phyloP scores from a whole-genome alignment of 2,329 filamentous ascomycete genomes.

The Nannizzia gypsea region DNA sequence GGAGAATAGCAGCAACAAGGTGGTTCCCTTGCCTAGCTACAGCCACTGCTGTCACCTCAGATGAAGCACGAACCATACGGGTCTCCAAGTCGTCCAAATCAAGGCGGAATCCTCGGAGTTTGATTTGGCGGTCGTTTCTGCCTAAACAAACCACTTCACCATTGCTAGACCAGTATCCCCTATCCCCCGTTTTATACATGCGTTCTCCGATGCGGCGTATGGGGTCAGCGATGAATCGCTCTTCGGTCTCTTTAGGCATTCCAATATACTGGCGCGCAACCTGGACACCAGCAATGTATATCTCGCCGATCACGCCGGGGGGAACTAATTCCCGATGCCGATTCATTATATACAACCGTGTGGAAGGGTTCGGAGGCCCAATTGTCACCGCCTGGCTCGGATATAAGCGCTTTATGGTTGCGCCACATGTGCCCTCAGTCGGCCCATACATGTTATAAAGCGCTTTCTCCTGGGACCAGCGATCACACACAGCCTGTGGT shows the following conservation, averaged over 20 bases:
- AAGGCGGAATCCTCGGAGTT: not conserved
- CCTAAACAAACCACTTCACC: not conserved
- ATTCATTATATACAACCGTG: constrained; percentile 61
- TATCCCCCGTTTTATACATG: not conserved
- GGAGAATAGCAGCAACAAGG: constrained; percentile 7
- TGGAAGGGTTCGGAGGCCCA: constrained; percentile 55
- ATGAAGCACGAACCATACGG: not conserved
- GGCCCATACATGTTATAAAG: constrained; percentile 7
- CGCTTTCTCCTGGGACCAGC: not conserved
- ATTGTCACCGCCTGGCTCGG: constrained; percentile 46
- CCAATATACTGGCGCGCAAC: constrained; percentile 69
- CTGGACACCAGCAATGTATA: constrained; percentile 62
- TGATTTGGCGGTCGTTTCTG: not conserved
- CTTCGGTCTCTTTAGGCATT: constrained; percentile 62
- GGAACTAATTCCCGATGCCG: constrained; percentile 55
- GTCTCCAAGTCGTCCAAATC: not conserved
- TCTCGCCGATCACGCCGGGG: constrained; percentile 54
- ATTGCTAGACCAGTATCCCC: not conserved
- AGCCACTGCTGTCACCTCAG: not conserved
- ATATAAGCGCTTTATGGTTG: constrained; percentile 34
- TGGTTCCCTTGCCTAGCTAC: not conserved
- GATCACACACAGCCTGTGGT: not conserved
- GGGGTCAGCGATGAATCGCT: constrained; percentile 56
- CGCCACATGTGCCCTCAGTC: constrained; percentile 19
- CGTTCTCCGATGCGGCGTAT: constrained; percentile 12